phyloP scores from a whole-genome alignment of 106 monocot species.

The Dendrobium catenatum region DNA sequence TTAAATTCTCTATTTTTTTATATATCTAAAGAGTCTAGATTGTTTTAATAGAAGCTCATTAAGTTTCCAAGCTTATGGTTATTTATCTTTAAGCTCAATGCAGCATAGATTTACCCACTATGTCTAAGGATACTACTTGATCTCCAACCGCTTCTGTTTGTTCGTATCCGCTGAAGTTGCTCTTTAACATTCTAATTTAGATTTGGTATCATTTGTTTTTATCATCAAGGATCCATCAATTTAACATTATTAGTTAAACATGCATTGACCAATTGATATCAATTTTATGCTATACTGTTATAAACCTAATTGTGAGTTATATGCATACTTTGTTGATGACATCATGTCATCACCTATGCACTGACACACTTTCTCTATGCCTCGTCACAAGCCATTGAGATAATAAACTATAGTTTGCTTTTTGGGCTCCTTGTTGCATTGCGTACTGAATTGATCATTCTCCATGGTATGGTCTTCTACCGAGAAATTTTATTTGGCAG shows the following conservation, averaged over 20 bases:
- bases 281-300: neutral
- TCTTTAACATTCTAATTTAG: neutral
- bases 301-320: neutral
- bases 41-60: neutral
- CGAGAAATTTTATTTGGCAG: neutral
- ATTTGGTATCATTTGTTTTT: neutral
- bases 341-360: neutral
- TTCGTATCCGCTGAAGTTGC: neutral
- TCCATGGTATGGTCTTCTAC: neutral
- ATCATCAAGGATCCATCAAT: neutral
- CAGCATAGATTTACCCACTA: neutral
- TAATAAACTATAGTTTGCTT: neutral
- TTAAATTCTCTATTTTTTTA: neutral
- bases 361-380: neutral
- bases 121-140: neutral
- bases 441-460: neutral
- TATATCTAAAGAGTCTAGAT: neutral
- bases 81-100: neutral
- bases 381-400: neutral
- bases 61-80: neutral
- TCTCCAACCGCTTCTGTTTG: neutral
- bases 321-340: neutral
- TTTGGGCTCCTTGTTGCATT: neutral
- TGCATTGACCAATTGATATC: neutral
- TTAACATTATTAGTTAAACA: neutral